A percentile compares a stretch with the other conserved stretches of the same genome.
Evolutionary conservation across 2,329 filamentous ascomycete species (phyloP).

Genomic region (Aspergillus hortae): DNA sequence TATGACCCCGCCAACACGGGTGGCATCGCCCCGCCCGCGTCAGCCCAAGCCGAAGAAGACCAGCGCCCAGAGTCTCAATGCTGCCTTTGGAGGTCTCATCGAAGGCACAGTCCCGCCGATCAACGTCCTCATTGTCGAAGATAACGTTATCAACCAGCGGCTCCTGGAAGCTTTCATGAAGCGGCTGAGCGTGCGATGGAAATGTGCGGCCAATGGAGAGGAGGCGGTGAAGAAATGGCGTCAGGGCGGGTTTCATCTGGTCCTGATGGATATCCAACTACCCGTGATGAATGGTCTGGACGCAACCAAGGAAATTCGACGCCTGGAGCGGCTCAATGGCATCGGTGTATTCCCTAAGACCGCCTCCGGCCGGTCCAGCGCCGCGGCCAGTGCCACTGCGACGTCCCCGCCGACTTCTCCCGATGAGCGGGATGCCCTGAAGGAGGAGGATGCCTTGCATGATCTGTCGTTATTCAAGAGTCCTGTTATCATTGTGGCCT

Average conservation of each 20-base stretch:
- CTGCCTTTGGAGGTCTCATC: conserved; percentile 59
- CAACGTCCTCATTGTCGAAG: conserved; percentile 95
- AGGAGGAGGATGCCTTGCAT: conserved; percentile 34
- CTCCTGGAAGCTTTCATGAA: conserved; percentile 95
- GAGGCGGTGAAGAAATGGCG: conserved; percentile 95
- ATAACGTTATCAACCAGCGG: conserved; percentile 96
- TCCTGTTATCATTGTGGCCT: conserved; percentile 93
- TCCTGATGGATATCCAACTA: conserved; percentile 97
- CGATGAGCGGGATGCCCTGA: conserved; percentile 22
- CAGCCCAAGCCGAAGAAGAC: conserved; percentile 31
- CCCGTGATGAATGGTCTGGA: conserved; percentile 95
- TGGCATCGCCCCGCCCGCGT: conserved; percentile 47
- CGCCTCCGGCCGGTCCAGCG: conserved; percentile 52
- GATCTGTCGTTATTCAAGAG: conserved; percentile 72
- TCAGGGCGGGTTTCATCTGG: conserved; percentile 86
- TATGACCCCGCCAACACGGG: conserved; percentile 35
- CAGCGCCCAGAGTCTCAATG: conserved; percentile 28
- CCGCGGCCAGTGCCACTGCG: conserved; percentile 25
- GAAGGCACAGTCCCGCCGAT: conserved; percentile 88
- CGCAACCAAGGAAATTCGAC: conserved; percentile 88
- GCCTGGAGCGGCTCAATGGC: conserved; percentile 83
- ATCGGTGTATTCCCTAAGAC: conserved; percentile 86
- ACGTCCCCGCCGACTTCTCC: conserved; percentile 16
- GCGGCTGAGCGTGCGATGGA: conserved; percentile 89
- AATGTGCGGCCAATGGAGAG: conserved; percentile 91